Base-by-base conservation (phyloP, 768 basidiomycete genomes). In the Tulasnella sp. region DNA sequence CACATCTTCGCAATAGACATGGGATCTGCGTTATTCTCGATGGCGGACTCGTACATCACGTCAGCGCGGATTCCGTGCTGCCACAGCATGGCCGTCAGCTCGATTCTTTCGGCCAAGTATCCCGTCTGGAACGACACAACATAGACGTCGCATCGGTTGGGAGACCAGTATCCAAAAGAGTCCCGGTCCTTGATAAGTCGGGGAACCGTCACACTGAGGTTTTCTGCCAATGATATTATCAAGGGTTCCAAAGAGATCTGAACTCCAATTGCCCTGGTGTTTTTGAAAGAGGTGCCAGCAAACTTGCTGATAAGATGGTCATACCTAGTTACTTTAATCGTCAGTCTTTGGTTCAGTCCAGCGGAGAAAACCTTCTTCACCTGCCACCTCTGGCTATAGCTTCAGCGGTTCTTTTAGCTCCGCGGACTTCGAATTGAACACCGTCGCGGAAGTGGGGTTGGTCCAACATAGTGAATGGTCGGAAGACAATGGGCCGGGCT, bases 121-220 rank as follows among this genome's bases (percentile, higher is more conserved):
- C 95, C 94, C 11, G 91, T 87, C 81, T 93, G 91, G 81, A 92
- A 94, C 0, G 94, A 94, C 40, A 95, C 90, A 18, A 96, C 89
- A 82, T 96, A 96, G 16, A 96, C 95, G 82, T 96, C 95, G 82
- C 95, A 96, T 54, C 94, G 88, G 22, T 94, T 89, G n/a, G 95
- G 95, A 85, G 93, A 94, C 94, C 94, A 96, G 84, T 91, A 94
- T 0, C 95, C 95, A 81, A 95, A 96, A 0, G 95, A 95, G 16
- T 91, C 90, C 81, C 92, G 90, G 83, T 95, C 93, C 84, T 93
- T 95, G 77, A 94, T 87, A 7, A 94, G 88, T 3, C 89, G 89
- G 84, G 91, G 92, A 50, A 94, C 89, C 0, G 92, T 91, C 0
- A 86, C 85, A 12, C 89, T 90, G 83, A 96, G 94, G 84, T 90